Base-by-base conservation (phyloP, 331 rosid genomes). In the Quercus lobata region DNA sequence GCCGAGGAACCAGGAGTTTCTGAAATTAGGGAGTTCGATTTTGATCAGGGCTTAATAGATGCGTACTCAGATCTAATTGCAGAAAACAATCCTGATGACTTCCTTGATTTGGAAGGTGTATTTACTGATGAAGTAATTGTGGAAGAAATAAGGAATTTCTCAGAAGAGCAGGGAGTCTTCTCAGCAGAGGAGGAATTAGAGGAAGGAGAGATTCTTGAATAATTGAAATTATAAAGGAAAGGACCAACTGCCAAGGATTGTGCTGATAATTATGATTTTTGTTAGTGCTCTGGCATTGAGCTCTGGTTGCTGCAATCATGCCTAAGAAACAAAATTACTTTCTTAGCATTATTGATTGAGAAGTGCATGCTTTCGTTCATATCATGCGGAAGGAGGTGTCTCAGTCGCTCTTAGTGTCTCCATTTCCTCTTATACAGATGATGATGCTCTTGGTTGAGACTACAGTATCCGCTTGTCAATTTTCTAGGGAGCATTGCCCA, bases 121-220 rank as follows among this genome's bases (percentile, higher is more conserved):
- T 80, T 83, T 73, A 15, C 84, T 55, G 79, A 86, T 72, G 80
- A 61, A 76, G 76, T 61, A 29, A 86, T 62, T 68, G 52, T 27
- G 2, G 87, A 76, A 61, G 90, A 81, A 69, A 65, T 80, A 7
- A 82, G 79, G 3, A 83, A 74, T 69, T 16, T 84, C 58, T 63
- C 77, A 2, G 78, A 73, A 54, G 30, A 70, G 1, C 76, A 76
- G 79, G 87, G 62, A 14, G 27, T 41, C 58, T 72, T 86, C 68
- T 79, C 81, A 1, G 57, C 52, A 80, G 86, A 84, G 19, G 91
- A 84, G 34, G 96, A 86, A 52, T 73, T 90, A 76, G 97, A 86
- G 91, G 99, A 95, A 79, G 99, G 99, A 75, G 97, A 95, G 88
- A 93, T 95, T 78, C 61, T 32, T 68, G 92, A 92, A 49, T 93